Conservation (phyloP, 176 grass and related monocot genomes). For the Phoenix dactylifera region DNA sequence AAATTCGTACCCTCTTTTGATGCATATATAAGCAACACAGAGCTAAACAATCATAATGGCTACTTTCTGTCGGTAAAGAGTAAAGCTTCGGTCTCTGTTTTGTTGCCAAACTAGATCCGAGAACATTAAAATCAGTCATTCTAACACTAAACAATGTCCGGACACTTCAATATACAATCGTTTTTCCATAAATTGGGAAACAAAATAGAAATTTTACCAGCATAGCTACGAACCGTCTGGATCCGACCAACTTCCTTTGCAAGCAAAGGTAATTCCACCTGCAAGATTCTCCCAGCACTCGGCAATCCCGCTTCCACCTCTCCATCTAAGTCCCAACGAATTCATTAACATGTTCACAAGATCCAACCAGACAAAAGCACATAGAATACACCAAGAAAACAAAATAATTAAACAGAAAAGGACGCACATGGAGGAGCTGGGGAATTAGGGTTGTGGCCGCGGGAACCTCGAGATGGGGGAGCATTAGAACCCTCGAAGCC, state of each 20-base stretch:
- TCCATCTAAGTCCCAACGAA: conserved; percentile 12
- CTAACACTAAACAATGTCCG: not conserved
- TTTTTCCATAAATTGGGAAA: not conserved
- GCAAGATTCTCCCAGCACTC: not conserved
- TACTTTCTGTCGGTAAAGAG: no score
- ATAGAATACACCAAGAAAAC: not conserved
- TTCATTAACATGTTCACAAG: not conserved
- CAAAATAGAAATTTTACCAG: conserved; percentile 26
- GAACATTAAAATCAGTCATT: not conserved
- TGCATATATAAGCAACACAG: no score
- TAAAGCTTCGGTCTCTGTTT: no score
- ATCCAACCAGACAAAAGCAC: no score
- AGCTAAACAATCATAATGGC: no score
- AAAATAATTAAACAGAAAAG: not conserved
- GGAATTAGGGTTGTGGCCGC: conserved; percentile 14
- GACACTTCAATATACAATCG: not conserved
- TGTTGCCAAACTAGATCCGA: no score
- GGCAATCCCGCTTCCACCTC: not conserved
- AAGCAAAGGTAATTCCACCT: conserved; percentile 21
- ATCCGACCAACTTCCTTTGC: conserved; percentile 49
- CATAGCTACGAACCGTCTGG: conserved; percentile 49
- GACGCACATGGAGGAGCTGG: not conserved
- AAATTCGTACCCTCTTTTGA: no score
- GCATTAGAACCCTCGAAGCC: conserved; percentile 2
- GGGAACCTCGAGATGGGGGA: conserved; percentile 20